Evolutionary conservation across 352 stramenopile genomes (phyloP).

Genomic region (Phytophthora brassicae): DNA sequence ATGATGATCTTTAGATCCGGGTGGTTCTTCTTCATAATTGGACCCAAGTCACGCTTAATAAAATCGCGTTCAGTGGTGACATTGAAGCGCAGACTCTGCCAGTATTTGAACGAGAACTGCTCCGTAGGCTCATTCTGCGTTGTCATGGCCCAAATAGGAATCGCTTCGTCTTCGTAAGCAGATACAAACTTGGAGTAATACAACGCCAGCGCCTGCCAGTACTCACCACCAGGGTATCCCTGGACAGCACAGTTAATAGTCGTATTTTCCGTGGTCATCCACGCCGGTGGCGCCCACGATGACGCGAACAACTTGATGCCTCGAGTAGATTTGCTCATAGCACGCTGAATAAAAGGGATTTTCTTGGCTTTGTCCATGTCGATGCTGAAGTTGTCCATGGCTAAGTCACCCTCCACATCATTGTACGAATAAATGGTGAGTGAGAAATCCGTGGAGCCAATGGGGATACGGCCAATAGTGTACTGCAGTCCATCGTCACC

Average conservation of each 20-base stretch:
- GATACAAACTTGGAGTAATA: slow-evolving; percentile 88
- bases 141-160: slow-evolving; percentile 82
- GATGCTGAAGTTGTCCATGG: slow-evolving; percentile 82
- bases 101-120: slow-evolving; percentile 39
- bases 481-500: slow-evolving; percentile 79
- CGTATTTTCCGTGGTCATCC: slow-evolving; percentile 80
- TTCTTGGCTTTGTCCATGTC: slow-evolving; percentile 85
- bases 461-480: slow-evolving; percentile 80
- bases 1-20: slow-evolving; percentile 84
- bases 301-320: slow-evolving; percentile 74
- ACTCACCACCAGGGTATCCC: slow-evolving; percentile 54
- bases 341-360: slow-evolving; percentile 68
- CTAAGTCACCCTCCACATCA: slow-evolving; percentile 71
- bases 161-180: slow-evolving; percentile 69
- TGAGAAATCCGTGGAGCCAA: slow-evolving; percentile 89
- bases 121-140: slow-evolving; percentile 84
- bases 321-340: slow-evolving; percentile 41
- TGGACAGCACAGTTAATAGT: slow-evolving; percentile 59
- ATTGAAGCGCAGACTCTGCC: slow-evolving; percentile 67
- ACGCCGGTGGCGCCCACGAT: slow-evolving; percentile 78
- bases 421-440: slow-evolving; percentile 88
- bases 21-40: slow-evolving; percentile 60
- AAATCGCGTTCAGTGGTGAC: slow-evolving; percentile 58
- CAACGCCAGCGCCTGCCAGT: slow-evolving; percentile 74
- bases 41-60: slow-evolving; percentile 76